A percentile compares a stretch with the other conserved stretches of the same genome.
Conservation (phyloP, 75 land plant species). For the Cunninghamia lanceolata region DNA sequence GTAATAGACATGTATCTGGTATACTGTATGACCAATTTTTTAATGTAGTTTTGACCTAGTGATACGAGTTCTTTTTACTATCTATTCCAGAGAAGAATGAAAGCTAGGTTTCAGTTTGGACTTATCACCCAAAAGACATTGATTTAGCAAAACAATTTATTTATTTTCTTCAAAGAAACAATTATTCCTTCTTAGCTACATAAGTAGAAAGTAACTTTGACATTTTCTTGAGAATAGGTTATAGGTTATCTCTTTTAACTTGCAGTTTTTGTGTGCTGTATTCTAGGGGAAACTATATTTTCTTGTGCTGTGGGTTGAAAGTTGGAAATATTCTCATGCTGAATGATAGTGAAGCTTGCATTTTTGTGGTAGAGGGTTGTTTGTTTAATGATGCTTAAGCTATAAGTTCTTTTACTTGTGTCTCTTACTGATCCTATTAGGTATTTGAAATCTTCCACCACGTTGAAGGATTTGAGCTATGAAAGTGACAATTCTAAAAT, state of each 20-base stretch:
- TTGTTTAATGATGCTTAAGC: not conserved
- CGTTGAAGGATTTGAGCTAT: not conserved
- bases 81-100: not conserved
- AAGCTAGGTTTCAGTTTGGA: not conserved
- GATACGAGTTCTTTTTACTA: not conserved
- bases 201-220: not conserved
- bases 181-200: not conserved
- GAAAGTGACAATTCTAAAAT: not conserved
- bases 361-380: not conserved
- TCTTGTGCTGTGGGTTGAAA: not conserved
- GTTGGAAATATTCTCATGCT: not conserved
- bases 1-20: not conserved
- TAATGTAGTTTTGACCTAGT: not conserved
- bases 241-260: not conserved
- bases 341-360: not conserved
- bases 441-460: slow-evolving; percentile 8
- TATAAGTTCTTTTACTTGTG: not conserved
- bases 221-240: not conserved
- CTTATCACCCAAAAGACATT: not conserved
- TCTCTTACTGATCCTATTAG: not conserved
- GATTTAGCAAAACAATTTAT: not conserved
- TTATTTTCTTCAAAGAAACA: not conserved
- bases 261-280: not conserved
- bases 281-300: not conserved
- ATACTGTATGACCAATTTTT: not conserved